Conservation (phyloP, 345 rosid species). For the Pistacia vera region DNA sequence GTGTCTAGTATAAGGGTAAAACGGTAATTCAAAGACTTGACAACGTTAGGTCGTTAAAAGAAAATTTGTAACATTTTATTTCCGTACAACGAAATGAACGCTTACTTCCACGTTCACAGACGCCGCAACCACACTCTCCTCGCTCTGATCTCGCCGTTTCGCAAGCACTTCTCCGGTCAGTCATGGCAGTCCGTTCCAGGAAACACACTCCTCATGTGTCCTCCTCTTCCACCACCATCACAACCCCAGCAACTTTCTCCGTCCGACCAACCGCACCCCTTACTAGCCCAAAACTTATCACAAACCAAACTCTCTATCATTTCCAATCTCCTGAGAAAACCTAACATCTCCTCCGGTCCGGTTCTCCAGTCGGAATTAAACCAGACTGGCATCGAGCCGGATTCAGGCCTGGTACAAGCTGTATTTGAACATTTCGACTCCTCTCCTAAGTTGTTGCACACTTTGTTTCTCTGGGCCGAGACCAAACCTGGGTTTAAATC, state of each 20-base stretch:
- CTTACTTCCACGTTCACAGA: constrained; percentile 20
- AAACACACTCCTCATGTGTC: constrained; percentile 43
- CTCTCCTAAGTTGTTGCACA: constrained; percentile 64
- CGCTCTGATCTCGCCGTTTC: constrained; percentile 8
- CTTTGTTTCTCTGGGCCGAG: constrained; percentile 77
- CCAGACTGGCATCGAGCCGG: constrained; percentile 57
- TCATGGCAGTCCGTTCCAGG: constrained; percentile 35
- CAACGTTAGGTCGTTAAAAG: not conserved
- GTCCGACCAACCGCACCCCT: constrained; percentile 18
- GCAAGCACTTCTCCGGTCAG: constrained; percentile 29
- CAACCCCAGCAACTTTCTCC: constrained; percentile 15
- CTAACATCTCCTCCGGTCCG: constrained; percentile 39
- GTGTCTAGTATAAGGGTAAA: not conserved
- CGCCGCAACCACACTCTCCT: constrained; percentile 20
- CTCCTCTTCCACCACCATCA: constrained; percentile 25
- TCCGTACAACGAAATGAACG: constrained; percentile 31
- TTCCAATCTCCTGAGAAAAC: constrained; percentile 51
- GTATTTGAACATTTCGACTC: constrained; percentile 60
- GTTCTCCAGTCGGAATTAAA: constrained; percentile 56
- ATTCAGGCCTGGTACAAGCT: constrained; percentile 40
- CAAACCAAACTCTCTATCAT: constrained; percentile 46
- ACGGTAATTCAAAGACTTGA: not conserved
- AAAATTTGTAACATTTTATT: not conserved
- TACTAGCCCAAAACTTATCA: constrained; percentile 31
- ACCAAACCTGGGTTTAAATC: constrained; percentile 53